These are phyloP conservation scores for Monilinia polystroma DNA, from an alignment of 2,329 filamentous ascomycete species.

Conservation along the genomic window DNA sequence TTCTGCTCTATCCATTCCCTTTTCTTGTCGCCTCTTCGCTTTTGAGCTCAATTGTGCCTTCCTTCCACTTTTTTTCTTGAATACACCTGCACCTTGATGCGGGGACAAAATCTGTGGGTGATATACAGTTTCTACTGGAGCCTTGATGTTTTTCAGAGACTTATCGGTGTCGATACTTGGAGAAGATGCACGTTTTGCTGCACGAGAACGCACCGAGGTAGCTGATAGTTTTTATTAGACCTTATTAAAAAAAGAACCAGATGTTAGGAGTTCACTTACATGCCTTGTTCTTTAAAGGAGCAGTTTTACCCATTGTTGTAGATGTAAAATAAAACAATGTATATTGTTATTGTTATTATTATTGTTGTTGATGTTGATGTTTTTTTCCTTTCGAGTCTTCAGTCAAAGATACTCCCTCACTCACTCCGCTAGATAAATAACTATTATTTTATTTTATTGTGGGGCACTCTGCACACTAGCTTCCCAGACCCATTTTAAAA, in stretches of 20 bases:
- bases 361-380: no score
- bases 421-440: background rate
- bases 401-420: background rate
- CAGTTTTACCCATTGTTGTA: slow-evolving; percentile 40
- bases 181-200: slow-evolving; percentile 69
- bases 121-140: slow-evolving; percentile 50
- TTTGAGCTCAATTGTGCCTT: slow-evolving; percentile 55
- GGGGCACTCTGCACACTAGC: background rate
- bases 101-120: slow-evolving; percentile 66
- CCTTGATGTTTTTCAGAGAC: slow-evolving; percentile 60
- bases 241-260: background rate
- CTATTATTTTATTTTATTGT: slow-evolving; percentile 11
- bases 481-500: background rate
- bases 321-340: background rate
- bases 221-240: slow-evolving; percentile 25
- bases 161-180: slow-evolving; percentile 71
- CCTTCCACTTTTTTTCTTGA: slow-evolving; percentile 63
- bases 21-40: slow-evolving; percentile 56
- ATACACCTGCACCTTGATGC: slow-evolving; percentile 64
- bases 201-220: slow-evolving; percentile 69
- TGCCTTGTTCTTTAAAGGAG: slow-evolving; percentile 38
- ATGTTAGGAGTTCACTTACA: slow-evolving; percentile 27
- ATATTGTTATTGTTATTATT: slow-evolving; percentile 6
- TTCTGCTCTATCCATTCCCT: slow-evolving; percentile 57
- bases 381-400: slow-evolving; percentile 1